Evolutionary conservation across 345 rosid genomes (phyloP), one percentile per base, ranked within the genome.

Genomic region (Camelina hispida): DNA sequence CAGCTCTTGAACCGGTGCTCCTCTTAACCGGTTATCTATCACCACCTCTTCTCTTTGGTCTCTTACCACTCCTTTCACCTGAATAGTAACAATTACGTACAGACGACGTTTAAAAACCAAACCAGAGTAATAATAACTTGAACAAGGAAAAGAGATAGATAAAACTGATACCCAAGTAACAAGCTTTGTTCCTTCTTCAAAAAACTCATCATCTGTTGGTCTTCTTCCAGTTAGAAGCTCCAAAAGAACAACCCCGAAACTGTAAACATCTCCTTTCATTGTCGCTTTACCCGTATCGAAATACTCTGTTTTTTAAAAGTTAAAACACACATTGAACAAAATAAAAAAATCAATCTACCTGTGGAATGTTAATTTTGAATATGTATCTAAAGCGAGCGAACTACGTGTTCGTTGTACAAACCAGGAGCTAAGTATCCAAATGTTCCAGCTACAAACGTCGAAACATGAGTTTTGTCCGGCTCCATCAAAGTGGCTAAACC

Each of bases 351-450:
- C 53, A 28, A 23, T 44, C 34, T 40, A 17, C 3, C 1, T 35
- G 13, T 1, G 44, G 44, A 14, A 56, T 6, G 53, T 44, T 5
- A 44, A 2, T 42, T 1, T 22, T 66, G 30, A 28, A 28, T 28
- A 28, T 28, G 30, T 28, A 28, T 28, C 5, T 28, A 28, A 28
- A 20, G 22, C 22, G n/a, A 25, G 28, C 28, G 4, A 25, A 25
- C 25, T 23, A 23, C 25, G 28, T 25, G 5, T 28, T 16, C n/a
- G 6, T 18, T 68, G 18, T 54, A 54, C 77, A 15, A 82, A 88
- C 96, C 92, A 40, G 97, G 96, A 80, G 98, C 86, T 30, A 91
- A 80, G 87, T 90, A 91, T 66, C 97, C 93, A 57, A 90, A 91
- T 55, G 96, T 91, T 66, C 97, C 97, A 6, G 91, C 97, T 8